Conservation (phyloP, 2,329 filamentous ascomycete genomes). For the Arthrobotrys conoides region DNA sequence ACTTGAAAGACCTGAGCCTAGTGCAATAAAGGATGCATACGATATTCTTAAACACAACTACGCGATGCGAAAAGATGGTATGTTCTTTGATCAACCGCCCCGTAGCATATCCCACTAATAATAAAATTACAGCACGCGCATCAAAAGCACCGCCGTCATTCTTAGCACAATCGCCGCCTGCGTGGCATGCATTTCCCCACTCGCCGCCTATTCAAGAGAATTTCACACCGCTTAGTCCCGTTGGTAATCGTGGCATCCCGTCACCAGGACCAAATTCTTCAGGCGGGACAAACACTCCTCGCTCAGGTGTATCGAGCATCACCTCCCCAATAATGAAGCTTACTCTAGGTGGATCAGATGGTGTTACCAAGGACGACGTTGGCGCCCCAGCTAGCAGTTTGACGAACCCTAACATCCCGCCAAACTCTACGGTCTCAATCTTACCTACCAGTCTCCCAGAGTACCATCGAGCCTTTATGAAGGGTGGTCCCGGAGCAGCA, state of each 20-base stretch:
- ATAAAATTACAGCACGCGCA: conserved; percentile 70
- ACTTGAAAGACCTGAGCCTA: conserved; percentile 89
- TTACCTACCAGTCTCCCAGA: conserved; percentile 90
- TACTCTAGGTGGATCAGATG: conserved; percentile 32
- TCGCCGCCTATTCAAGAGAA: conserved; percentile 62
- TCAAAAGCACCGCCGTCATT: conserved; percentile 72
- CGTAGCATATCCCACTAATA: neutral
- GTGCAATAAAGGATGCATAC: conserved; percentile 98
- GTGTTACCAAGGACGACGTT: conserved; percentile 59
- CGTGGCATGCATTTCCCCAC: conserved; percentile 67
- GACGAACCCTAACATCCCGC: conserved; percentile 69
- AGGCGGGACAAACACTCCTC: conserved; percentile 31
- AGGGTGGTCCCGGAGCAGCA: conserved; percentile 70
- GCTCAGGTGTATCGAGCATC: conserved; percentile 47
- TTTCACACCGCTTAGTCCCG: conserved; percentile 38
- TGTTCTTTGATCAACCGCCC: conserved; percentile 67
- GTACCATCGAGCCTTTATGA: conserved; percentile 92
- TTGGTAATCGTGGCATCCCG: conserved; percentile 36
- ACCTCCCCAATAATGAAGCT: conserved; percentile 55
- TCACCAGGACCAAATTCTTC: conserved; percentile 50
- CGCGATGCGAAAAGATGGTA: conserved; percentile 94
- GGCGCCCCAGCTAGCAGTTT: conserved; percentile 68
- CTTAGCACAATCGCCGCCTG: conserved; percentile 73
- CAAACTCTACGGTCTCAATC: conserved; percentile 85
- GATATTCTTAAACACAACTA: conserved; percentile 98